Base-by-base conservation (phyloP, 768 basidiomycete genomes). In the Rubroboletus pulcherrimus region DNA sequence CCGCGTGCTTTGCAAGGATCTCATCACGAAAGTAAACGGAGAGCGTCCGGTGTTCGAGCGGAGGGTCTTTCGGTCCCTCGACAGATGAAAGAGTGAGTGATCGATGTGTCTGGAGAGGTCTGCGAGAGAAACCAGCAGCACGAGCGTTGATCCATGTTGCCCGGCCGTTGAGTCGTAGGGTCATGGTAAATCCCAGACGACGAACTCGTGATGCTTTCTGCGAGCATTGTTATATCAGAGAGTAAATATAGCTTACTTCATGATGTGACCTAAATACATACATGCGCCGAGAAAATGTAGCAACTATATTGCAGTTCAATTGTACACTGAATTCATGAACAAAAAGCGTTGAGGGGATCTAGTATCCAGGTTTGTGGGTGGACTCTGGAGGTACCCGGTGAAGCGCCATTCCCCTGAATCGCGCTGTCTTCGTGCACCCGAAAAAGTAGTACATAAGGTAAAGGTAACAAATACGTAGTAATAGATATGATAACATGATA, bases 11-110 rank as follows among this genome's bases (percentile, higher is more conserved):
- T 11, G 64, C 70, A 12, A 91, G 70, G 52, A 91, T 77, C 35
- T 83, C 77, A 5, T 75, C 71, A 14, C 65, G 67, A 67, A 90
- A 90, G 72, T 82, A 90, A n/a, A 76, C 72, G 7, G 82, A 73
- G 31, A 89, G 77, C 0, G 87, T 88, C 30, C 78, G 74, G 31
- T 70, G 63, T 31, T 77, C 79, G 31, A 89, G 75, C 0, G 83
- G 82, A 7, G 85, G 83, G 0, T 82, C 62, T 6, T 71, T 70
- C 1, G 85, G 75, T 0, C 87, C 89, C 62, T 81, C 69, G 29
- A 86, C 85, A 10, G 71, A 75, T 7, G 86, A 87, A 29, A 73
- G 73, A 0, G 78, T 74, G 37, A 84, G 62, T 24, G 55, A 56
- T 38, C 68, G 69, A 47, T 60, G 56, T 56, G 35, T 46, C 2